phyloP scores from a whole-genome alignment of 345 rosid species.

The Stellera chamaejasme region DNA sequence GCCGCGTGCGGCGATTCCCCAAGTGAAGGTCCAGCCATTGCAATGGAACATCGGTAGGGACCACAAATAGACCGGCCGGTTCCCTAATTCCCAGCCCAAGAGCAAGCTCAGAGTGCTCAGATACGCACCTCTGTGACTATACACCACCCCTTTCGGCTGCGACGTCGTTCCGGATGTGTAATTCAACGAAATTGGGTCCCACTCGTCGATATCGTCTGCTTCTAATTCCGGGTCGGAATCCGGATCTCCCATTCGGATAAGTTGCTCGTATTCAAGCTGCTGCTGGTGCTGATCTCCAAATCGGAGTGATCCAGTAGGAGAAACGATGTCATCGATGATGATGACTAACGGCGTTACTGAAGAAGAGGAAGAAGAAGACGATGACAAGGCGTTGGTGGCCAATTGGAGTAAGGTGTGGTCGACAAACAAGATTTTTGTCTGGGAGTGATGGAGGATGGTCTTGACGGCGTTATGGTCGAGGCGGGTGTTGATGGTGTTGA shows the following conservation, averaged over 20 bases:
- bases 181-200: constrained; percentile 57
- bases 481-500: constrained; percentile 67
- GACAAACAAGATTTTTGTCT: constrained; percentile 56
- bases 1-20: constrained; percentile 68
- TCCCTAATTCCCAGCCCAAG: constrained; percentile 59
- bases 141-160: constrained; percentile 64
- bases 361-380: constrained; percentile 17
- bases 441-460: constrained; percentile 53
- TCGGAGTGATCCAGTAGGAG: constrained; percentile 37
- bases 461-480: constrained; percentile 57
- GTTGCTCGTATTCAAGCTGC: constrained; percentile 46
- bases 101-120: constrained; percentile 48
- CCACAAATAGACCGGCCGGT: constrained; percentile 65
- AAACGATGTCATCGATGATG: constrained; percentile 44
- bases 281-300: constrained; percentile 17
- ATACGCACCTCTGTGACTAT: constrained; percentile 72
- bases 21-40: constrained; percentile 79
- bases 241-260: constrained; percentile 34
- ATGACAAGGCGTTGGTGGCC: constrained; percentile 31
- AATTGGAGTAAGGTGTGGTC: constrained; percentile 38
- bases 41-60: constrained; percentile 84
- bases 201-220: constrained; percentile 32
- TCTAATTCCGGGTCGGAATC: constrained; percentile 6
- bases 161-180: constrained; percentile 80
- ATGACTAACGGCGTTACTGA: constrained; percentile 30